Base-by-base conservation (phyloP, 768 basidiomycete genomes). In the Lentinula guzmanii region DNA sequence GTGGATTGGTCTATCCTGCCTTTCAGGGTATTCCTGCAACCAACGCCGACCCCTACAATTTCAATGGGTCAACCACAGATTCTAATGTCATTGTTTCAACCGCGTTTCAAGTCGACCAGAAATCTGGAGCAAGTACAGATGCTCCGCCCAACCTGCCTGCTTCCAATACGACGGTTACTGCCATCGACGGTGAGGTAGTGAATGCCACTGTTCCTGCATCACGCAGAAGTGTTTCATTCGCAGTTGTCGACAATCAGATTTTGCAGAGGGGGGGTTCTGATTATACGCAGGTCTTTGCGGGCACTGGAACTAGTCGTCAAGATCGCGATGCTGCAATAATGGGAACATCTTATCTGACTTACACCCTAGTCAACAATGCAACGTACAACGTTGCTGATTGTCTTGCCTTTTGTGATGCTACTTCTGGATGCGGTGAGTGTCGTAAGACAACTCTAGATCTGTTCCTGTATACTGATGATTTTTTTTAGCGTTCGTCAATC, bases 271-370 rank as follows among this genome's bases (percentile, higher is more conserved):
- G 58, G 41, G 51, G 51, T 21, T 63, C 67, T 11, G 34, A 58
- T 31, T 79, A 79, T 53, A 66, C 72, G 11, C 62, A 71, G 16
- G 74, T 81, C 5, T 82, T 82, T 64, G 53, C 65, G 1, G 78
- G 77, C 1, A 73, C 74, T 4, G 74, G 76, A 2, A 73, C 68
- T n/a, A 69, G 69, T 1, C 60, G 68, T 9, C 69, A 61, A 11
- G 78, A 76, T 62, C 67, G 76, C 28, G 79, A 81, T 61, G 78
- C 69, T 11, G 75, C 80, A 15, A 76, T 81, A 21, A 62, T 81
- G 10, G 63, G 79, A n/a, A 81, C 78, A 1, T 78, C 79, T 1
- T 81, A 80, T 65, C 69, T 81, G 31, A 81, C 79, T 10, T 82
- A 76, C 65, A 79, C 76, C 1, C 67, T 80, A 41, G 74, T 82